Evolutionary conservation across 331 rosid species (phyloP).

Genomic region (Pyrus hybrid): DNA sequence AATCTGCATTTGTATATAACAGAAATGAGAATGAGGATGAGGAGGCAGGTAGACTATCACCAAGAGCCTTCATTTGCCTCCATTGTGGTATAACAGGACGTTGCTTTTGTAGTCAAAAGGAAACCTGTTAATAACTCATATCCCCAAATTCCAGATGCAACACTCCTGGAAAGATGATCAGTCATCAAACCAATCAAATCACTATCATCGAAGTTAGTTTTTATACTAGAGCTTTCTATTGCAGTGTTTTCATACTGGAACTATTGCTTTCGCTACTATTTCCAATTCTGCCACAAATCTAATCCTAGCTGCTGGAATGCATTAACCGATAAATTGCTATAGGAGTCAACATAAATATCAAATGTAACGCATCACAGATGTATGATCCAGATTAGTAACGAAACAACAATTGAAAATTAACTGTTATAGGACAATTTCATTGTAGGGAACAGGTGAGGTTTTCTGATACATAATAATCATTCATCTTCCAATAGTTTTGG

Average conservation of each 20-base stretch:
- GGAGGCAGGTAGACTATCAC: neutral
- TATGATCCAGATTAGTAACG: neutral
- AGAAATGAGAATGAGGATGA: neutral
- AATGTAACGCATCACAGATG: neutral
- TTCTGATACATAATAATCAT: neutral
- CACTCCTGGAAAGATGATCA: neutral
- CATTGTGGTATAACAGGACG: neutral
- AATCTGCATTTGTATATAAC: neutral
- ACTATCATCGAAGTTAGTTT: neutral
- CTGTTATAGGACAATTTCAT: neutral
- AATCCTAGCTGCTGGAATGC: neutral
- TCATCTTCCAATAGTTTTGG: neutral
- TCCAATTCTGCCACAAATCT: neutral
- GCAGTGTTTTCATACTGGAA: neutral
- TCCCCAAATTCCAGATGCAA: neutral
- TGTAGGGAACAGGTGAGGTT: neutral
- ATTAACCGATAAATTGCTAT: neutral
- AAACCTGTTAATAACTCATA: neutral
- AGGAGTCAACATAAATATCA: neutral
- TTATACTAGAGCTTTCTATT: neutral
- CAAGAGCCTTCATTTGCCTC: neutral
- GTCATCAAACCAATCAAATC: neutral
- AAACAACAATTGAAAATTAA: neutral
- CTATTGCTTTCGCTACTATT: neutral
- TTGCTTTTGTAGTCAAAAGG: neutral